Percentiles rank a stretch among this genome's conserved stretches.
Conservation (phyloP, 176 grass and related monocot genomes). For the Oryza rufipogon region DNA sequence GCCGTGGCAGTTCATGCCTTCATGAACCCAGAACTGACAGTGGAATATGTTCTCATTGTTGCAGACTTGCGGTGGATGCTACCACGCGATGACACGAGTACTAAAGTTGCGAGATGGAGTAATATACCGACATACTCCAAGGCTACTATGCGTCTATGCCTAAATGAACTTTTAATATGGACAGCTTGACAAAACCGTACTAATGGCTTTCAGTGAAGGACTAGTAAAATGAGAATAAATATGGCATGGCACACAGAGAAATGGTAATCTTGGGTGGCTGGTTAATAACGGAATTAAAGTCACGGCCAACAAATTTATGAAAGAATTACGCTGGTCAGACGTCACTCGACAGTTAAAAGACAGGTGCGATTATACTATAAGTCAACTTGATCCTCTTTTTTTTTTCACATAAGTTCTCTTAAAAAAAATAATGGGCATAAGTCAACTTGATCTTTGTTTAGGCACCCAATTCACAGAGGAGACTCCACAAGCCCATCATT, state of each 20-base stretch:
- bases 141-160: not conserved
- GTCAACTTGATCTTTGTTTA: not conserved
- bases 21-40: not conserved
- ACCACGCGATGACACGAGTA: not conserved
- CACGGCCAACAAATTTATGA: conserved; percentile 29
- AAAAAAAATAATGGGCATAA: not conserved
- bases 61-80: not conserved
- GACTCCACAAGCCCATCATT: not conserved
- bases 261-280: not conserved
- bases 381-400: not conserved
- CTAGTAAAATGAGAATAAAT: not conserved
- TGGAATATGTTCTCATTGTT: conserved; percentile 25
- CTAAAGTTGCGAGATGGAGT: not conserved
- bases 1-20: conserved; percentile 13
- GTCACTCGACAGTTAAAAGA: not conserved
- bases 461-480: not conserved
- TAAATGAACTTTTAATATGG: not conserved
- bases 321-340: conserved; percentile 2
- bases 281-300: conserved; percentile 25
- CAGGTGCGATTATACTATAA: not conserved
- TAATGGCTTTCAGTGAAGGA: not conserved
- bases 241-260: conserved; percentile 16
- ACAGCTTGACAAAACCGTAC: not conserved
- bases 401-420: not conserved
- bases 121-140: not conserved